Base-by-base conservation (phyloP, 768 basidiomycete species). In the Lanmaoa rubissima region DNA sequence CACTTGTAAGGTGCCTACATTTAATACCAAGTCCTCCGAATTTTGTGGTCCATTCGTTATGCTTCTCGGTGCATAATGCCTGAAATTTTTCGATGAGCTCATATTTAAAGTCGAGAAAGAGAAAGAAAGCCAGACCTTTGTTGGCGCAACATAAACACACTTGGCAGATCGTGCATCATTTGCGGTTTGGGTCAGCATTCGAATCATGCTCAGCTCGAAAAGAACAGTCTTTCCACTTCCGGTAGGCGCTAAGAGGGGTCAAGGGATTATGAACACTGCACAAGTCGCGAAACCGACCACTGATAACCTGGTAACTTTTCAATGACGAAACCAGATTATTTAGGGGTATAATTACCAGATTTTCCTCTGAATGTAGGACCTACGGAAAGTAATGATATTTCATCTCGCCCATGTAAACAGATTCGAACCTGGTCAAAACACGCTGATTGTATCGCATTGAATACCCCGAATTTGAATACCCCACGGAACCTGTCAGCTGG, bases 221-320 rank as follows among this genome's bases (percentile, higher is more conserved):
- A 98, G 74, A 10, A 90, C 92, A 0, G 97, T 99, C 73, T 98
- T 98, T 31, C 97, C 97, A 49, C 92, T 92, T 31, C 95, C 94
- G 14, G 97, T 98, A 0, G 97, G 97, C 3, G 96, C 95, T 93
- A 66, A 12, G 48, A 48, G 26, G 43, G 43, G 57, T 46, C 49
- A 48, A 65, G 39, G 24, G 16, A 59, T 31, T 17, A 8, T 38
- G 17, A 34, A 42, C 21, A 59, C 41, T 21, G 42, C 45, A 36
- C 51, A 55, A 60, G 40, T 49, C 19, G 40, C 16, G 19, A 49
- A 44, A 62, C 65, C 32, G 70, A 90, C 86, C 88, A 64, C 87
- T 89, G 45, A 91, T 79, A 52, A 91, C 84, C 90, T 92, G 48
- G 5, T 24, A 36, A 40, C 9, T 24, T 14, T 61, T 67, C 39